A percentile compares a stretch with the other conserved stretches of the same genome.
Conservation (phyloP, 1,284 basidiomycete species). For the Sanghuangporus weigelae region DNA sequence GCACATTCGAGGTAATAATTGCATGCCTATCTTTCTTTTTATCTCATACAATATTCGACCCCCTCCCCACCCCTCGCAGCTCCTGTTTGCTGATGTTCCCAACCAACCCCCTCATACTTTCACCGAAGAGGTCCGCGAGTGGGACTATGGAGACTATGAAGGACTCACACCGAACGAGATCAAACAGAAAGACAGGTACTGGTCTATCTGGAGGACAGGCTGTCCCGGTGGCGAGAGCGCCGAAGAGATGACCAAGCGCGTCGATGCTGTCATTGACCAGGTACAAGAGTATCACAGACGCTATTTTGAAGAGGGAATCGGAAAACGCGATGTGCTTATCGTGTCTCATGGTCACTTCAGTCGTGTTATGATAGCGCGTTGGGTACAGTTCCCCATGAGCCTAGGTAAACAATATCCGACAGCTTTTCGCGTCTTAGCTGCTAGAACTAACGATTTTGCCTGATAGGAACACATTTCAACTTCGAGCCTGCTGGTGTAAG, state of each 20-base stretch:
- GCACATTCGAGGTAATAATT: slow-evolving; percentile 59
- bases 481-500: slow-evolving; percentile 76
- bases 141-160: slow-evolving; percentile 92
- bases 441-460: not conserved
- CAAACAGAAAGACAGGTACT: slow-evolving; percentile 55
- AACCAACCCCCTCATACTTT: slow-evolving; percentile 48
- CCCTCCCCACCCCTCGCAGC: slow-evolving; percentile 17
- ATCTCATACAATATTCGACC: not conserved
- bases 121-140: slow-evolving; percentile 71
- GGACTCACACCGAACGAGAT: slow-evolving; percentile 77
- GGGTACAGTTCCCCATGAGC: slow-evolving; percentile 64
- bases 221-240: slow-evolving; percentile 86
- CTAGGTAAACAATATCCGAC: slow-evolving; percentile 42
- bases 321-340: slow-evolving; percentile 68
- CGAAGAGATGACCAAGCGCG: slow-evolving; percentile 71
- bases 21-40: not conserved
- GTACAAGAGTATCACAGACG: slow-evolving; percentile 72
- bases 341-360: slow-evolving; percentile 84
- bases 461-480: slow-evolving; percentile 68
- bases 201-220: slow-evolving; percentile 82
- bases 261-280: slow-evolving; percentile 65
- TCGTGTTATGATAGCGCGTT: slow-evolving; percentile 77
- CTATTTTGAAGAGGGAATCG: slow-evolving; percentile 61
- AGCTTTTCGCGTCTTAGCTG: not conserved
- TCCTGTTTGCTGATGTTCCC: slow-evolving; percentile 61